A percentile compares a stretch with the other conserved stretches of the same genome.
Conservation (phyloP, 208 protist genomes). For the Sergeia podlipaevii region DNA sequence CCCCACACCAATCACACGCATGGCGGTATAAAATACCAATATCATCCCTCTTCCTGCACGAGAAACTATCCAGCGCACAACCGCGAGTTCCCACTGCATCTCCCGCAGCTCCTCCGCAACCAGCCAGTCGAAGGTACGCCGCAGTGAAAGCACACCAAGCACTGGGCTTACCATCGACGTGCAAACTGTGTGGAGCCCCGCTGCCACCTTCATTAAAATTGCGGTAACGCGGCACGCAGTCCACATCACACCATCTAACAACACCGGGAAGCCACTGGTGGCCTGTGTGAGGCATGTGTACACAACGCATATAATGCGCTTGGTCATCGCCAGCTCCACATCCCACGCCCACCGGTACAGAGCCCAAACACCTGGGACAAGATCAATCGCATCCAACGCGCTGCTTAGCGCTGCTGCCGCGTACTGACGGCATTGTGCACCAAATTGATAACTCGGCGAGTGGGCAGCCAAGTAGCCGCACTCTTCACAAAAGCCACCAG, state of each 20-base stretch:
- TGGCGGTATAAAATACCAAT: neutral
- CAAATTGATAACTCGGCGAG: conserved; percentile 25
- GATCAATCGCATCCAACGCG: conserved; percentile 38
- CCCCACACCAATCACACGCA: neutral
- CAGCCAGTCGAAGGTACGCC: conserved; percentile 1
- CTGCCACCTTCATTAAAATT: neutral
- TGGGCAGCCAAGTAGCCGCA: conserved; percentile 6
- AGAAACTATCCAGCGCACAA: conserved; percentile 6
- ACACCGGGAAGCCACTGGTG: too few species aligned
- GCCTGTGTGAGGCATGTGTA: too few species aligned
- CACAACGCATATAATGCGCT: neutral
- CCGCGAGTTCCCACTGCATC: conserved; percentile 27
- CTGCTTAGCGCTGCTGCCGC: conserved; percentile 16
- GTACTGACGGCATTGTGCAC: conserved; percentile 17
- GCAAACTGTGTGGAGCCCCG: neutral
- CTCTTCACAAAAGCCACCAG: conserved; percentile 8
- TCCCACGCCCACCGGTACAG: conserved; percentile 37
- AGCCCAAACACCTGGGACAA: conserved; percentile 60
- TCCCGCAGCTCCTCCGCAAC: conserved; percentile 14
- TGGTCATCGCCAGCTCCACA: conserved; percentile 39
- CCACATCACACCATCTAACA: too few species aligned
- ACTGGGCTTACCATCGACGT: neutral
- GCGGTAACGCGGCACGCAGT: too few species aligned
- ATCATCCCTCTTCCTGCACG: neutral
- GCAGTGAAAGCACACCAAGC: conserved; percentile 13